Percentiles rank a stretch among this genome's conserved stretches.
Evolutionary conservation across 208 protist genomes (phyloP).

Genomic region (Polymyxa betae): DNA sequence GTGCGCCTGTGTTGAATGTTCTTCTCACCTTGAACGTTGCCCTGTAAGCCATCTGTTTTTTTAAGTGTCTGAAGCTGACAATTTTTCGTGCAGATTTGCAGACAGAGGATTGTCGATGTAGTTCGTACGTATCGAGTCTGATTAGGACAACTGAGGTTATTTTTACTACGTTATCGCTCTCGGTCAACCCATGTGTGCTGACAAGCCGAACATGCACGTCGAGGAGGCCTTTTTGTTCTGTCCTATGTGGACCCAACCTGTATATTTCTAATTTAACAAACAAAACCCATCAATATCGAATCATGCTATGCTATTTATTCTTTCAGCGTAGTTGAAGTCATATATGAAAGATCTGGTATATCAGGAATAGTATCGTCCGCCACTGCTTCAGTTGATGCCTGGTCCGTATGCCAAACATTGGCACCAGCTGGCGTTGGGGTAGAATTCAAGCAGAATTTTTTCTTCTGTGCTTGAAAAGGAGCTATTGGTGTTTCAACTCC

Average conservation of each 20-base stretch:
- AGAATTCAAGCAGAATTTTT: not conserved
- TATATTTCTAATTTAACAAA: not conserved
- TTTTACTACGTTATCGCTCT: not conserved
- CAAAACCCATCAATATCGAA: not conserved
- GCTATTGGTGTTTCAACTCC: not conserved
- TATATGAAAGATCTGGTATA: not conserved
- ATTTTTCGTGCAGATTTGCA: slow-evolving; percentile 10
- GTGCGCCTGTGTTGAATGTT: slow-evolving; percentile 47
- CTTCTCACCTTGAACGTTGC: slow-evolving; percentile 41
- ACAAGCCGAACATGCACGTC: not conserved
- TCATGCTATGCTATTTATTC: too few relatives aligned
- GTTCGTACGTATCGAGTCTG: slow-evolving; percentile 41
- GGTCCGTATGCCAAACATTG: not conserved
- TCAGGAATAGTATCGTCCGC: not conserved
- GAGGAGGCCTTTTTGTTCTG: not conserved
- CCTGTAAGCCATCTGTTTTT: not conserved
- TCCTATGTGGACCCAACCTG: not conserved
- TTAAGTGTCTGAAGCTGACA: not conserved
- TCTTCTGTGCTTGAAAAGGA: not conserved
- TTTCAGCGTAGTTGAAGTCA: too few relatives aligned
- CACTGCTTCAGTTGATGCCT: not conserved
- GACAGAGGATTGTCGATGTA: slow-evolving; percentile 37
- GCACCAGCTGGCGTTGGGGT: not conserved
- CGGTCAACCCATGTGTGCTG: not conserved
- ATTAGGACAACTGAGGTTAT: not conserved